These are phyloP conservation scores for Spergularia marina DNA, from an alignment of 148 eudicot species.

Conservation along the genomic window DNA sequence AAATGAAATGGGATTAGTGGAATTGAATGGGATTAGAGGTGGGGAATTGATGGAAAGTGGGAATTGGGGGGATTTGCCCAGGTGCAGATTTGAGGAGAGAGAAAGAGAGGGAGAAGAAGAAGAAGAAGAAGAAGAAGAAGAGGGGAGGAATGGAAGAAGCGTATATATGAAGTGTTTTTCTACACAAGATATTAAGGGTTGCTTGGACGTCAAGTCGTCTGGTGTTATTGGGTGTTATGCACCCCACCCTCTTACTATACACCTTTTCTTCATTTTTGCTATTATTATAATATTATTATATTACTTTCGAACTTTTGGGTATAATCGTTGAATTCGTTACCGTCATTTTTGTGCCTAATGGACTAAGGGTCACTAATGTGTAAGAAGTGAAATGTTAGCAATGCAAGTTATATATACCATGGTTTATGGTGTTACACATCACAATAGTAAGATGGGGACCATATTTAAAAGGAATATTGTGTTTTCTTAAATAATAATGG, in stretches of 20 bases:
- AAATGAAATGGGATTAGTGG: neutral
- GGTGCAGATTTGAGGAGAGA: neutral
- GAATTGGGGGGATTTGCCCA: neutral
- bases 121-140: conserved; percentile 19
- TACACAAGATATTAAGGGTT: conserved; percentile 34
- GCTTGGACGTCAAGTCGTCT: conserved; percentile 80
- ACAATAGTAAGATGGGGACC: no score
- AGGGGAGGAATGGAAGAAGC: conserved; percentile 10
- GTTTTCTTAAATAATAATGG: no score
- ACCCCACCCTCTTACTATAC: conserved; percentile 14
- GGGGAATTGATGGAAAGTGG: neutral
- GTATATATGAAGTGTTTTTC: conserved; percentile 17
- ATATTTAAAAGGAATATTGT: no score
- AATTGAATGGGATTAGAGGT: neutral
- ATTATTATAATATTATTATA: no score
- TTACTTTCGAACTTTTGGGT: no score
- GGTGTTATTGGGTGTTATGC: conserved; percentile 36
- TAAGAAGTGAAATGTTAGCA: no score
- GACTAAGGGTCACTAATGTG: no score
- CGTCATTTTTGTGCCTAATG: no score
- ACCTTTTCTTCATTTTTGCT: neutral
- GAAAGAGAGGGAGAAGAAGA: conserved; percentile 15
- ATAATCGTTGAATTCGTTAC: no score
- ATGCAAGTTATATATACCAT: no score
- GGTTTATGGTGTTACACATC: no score